Evolutionary conservation across 805 yeast genomes (phyloP).

Genomic region (Suhomyces sp.): DNA sequence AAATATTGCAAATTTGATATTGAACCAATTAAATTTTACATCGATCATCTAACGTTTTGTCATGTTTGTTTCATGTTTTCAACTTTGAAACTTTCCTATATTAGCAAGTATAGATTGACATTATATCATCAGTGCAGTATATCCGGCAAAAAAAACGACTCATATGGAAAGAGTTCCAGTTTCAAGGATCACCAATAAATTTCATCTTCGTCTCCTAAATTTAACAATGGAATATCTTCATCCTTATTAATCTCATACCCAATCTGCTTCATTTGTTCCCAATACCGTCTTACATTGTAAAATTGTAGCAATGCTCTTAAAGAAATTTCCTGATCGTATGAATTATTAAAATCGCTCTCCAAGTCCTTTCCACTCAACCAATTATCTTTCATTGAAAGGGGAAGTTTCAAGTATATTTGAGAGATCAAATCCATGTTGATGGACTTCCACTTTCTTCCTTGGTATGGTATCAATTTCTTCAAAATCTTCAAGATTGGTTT

Average conservation of each 20-base stretch:
- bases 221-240: slow-evolving; percentile 19
- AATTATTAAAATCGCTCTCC: slow-evolving; percentile 69
- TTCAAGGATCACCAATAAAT: slow-evolving; percentile 8
- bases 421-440: slow-evolving; percentile 92
- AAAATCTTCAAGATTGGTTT: slow-evolving; percentile 70
- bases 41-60: no score
- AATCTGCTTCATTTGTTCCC: slow-evolving; percentile 49
- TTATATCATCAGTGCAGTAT: no score
- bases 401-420: slow-evolving; percentile 74
- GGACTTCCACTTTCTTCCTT: slow-evolving; percentile 92
- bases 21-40: no score
- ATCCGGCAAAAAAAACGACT: no score
- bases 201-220: slow-evolving; percentile 16
- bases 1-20: no score
- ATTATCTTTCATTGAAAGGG: slow-evolving; percentile 70
- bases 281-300: slow-evolving; percentile 64
- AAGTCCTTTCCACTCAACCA: slow-evolving; percentile 86
- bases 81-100: no score
- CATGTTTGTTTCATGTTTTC: no score
- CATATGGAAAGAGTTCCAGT: no score
- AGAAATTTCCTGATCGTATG: slow-evolving; percentile 84
- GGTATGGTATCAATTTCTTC: slow-evolving; percentile 81
- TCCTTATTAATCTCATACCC: slow-evolving; percentile 51
- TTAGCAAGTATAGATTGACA: no score
- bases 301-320: slow-evolving; percentile 74